Base-by-base conservation (phyloP, 2,329 filamentous ascomycete species). In the Fusarium luffae region DNA sequence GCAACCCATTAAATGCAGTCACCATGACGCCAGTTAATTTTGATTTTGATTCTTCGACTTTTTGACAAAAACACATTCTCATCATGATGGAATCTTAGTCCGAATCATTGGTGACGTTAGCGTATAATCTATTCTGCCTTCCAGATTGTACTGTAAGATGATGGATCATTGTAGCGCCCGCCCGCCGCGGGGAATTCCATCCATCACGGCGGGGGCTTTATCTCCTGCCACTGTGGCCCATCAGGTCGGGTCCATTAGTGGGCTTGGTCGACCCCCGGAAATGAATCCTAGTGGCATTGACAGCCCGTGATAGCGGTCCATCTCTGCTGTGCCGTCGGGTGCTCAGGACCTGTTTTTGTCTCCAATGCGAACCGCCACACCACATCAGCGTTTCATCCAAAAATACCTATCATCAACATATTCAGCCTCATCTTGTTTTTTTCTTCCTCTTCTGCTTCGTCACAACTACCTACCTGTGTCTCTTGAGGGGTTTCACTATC, bases 291-390 rank as follows among this genome's bases (percentile, higher is more conserved):
- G 41, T 52, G 56, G 51, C 27, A 34, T 40, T 40, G 32, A 9
- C 34, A 46, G 61, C 43, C 25, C 19, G 32, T 21, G 52, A 40
- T 32, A 48, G 52, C 47, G 48, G 58, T 49, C 23, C 44, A 57
- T 42, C 23, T 41, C 37, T 54, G 19, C 57, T 54, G 62, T 52
- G 54, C 63, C 54, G 30, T 37, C 10, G 34, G 34, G 34, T 42
- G 32, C 23, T 54, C 54, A 63, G 58, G 50, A 47, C 46, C 59
- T 59, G 49, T 60, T 67, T 63, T 60, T 55, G 51, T 63, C 48
- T 46, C 34, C 34, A 37, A 56, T 52, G 19, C 51, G 54, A 70
- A 67, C 49, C 59, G 58, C 63, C 68, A 69, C 63, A 69, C 50
- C 42, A 68, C 44, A 70, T 63, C 57, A 52, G 54, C 41, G 51